Base-by-base conservation (phyloP, 306 rosid species). In the Amphicarpaea edgeworthii region DNA sequence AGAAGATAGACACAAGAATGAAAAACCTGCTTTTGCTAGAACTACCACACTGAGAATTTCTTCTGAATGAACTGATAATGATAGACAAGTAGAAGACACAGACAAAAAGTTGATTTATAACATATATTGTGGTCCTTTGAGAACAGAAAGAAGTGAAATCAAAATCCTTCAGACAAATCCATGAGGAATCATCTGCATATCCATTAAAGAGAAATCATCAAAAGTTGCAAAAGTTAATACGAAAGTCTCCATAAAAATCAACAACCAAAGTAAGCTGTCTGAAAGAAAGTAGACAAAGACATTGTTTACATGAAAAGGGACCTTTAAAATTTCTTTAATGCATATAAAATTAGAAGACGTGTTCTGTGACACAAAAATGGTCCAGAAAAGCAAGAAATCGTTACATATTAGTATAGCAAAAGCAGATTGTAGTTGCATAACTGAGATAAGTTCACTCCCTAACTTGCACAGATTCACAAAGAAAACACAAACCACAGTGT, bases 141-240 rank as follows among this genome's bases (percentile, higher is more conserved):
- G 68, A 42, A 82, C 86, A 84, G 57, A 77, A 30, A 45, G 86
- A 86, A 46, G 83, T 75, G 67, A 76, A 21, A 34, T 74, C 65
- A 30, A 78, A 43, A 45, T 76, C 70, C 90, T 67, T 65, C 20
- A 65, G 53, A 42, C 21, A 65, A 2, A 1, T 23, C 69, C 82
- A 71, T 61, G 89, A 78, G 60, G 79, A 68, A 12, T 68, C 73
- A 46, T 82, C 88, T 88, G 83, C 82, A 62, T 26, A 70, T 24
- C 5, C 75, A 53, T 21, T 53, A 19, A 28, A 73, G 45, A 47
- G 49, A 41, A 58, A 68, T 38, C 19, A 28, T 26, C 41, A 77
- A 21, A 11, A 28, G 65, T 60, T 15, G 1, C 6, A 2, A 10
- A 4, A 38, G 30, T 38, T 65, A 6, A 9, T 19, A 40, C 20